Evolutionary conservation across 352 stramenopile genomes (phyloP), one percentile per base, ranked within the genome.

Genomic region (Phytophthora gonapodyides): DNA sequence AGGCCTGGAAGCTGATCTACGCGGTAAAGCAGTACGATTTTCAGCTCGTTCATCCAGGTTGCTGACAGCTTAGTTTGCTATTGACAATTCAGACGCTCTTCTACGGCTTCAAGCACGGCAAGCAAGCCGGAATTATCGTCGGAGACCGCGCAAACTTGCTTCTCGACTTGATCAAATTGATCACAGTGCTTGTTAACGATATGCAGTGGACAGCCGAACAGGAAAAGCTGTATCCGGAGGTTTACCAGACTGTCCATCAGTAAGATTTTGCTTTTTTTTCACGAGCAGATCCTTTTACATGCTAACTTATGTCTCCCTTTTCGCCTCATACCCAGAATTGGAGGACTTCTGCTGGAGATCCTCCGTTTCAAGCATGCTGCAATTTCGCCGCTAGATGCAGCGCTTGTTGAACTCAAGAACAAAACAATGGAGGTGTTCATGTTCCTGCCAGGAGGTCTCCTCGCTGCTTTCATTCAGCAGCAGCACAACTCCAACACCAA

Each of bases 351-450:
- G n/a, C 42, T 91, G 2, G 49, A 81, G 12, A 75, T 79, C 27
- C 49, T 88, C 2, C 30, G 49, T 19, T 77, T 71, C 40, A 55
- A 55, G 9, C 68, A 74, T 13, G 38, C 62, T 9, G 35, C 65
- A 21, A 49, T 78, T 30, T 84, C 73, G 35, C 62, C 57, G 6
- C 50, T 83, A 19, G 43, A 74, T 37, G 41, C 49, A 3, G 40
- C 50, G 15, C 40, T 87, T 10, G 41, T 87, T 33, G 69, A 82
- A 11, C 56, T 88, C 52, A 91, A 87, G 58, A 91, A 87, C 65
- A 80, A 80, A 53, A 64, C 66, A 17, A 62, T 85, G 7, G 80
- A 91, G 55, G 75, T 89, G 7, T 82, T 91, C 54, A 78, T 89
- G 68, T 73, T 88, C 40, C 45, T 89, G 4, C 80, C 80, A 4